Evolutionary conservation across 2,329 filamentous ascomycete genomes (phyloP), one percentile per base, ranked within the genome.

Genomic region (Cladosporium phlei): DNA sequence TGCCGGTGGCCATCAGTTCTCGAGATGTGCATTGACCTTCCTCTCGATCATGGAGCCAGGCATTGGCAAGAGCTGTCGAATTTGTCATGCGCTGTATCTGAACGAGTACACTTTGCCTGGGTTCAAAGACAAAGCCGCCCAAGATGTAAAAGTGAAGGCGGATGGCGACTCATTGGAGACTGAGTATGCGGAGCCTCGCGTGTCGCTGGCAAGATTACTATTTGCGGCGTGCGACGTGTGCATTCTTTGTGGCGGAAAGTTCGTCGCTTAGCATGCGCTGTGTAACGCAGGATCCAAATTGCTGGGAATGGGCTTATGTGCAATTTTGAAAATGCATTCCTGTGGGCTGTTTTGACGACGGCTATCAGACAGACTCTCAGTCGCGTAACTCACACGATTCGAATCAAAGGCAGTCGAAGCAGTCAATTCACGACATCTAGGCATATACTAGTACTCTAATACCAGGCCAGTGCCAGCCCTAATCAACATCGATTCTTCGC

Each of bases 21-120:
- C 65, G n/a, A 69, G 78, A 27, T 81, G 78, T 54, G 68, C 68
- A 10, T 52, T 80, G 17, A 76, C 73, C n/a, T 74, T 77, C 42
- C 54, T 78, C 5, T 67, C 75, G 1, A 77, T 80, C 5, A 76
- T 79, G 56, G 69, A 72, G 25, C 76, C 77, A 2, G 70, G 70
- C 2, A 65, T 73, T 2, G 74, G 75, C 10, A 79, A 78, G 54
- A 68, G 67, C 39, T 81, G 78, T 57, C 70, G 70, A 14, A 62
- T 71, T n/a, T 81, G 78, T 54, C 67, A 59, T 10, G 70, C 62
- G 20, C 70, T 73, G 34, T 76, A 70, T 53, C 53, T 78, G 6
- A 69, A 68, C 34, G 71, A 75, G 38, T 69, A 73, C 12, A 48
- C 48, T 6, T 28, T 53, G 33, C 42, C 48, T 12, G 22, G 17